Evolutionary conservation across 768 basidiomycete species (phyloP).

Genomic region (Macrolepiota albuminosa): DNA sequence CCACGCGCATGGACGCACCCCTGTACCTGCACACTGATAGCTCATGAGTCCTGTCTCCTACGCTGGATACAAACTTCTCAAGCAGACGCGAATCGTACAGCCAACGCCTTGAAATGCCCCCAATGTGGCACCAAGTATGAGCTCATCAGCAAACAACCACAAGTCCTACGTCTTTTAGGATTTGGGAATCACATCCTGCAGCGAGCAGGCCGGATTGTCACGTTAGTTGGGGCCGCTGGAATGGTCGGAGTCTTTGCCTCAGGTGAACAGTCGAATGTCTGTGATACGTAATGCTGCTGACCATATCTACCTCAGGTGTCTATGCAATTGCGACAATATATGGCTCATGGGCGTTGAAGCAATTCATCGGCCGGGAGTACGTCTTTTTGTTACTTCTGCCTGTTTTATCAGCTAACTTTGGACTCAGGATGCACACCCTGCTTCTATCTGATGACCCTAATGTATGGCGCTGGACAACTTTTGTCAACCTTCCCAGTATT

Average conservation of each 20-base stretch:
- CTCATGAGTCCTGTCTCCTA: slow-evolving; percentile 75
- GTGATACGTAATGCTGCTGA: background rate
- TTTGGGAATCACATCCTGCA: slow-evolving; percentile 46
- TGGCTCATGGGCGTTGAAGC: slow-evolving; percentile 65
- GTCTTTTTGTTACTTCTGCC: slow-evolving; percentile 12
- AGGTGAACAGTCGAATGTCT: slow-evolving; percentile 36
- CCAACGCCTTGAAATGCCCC: slow-evolving; percentile 75
- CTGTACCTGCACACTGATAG: slow-evolving; percentile 74
- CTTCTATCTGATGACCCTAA: slow-evolving; percentile 64
- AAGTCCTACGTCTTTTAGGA: slow-evolving; percentile 45
- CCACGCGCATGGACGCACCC: slow-evolving; percentile 72
- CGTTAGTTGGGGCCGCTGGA: slow-evolving; percentile 43
- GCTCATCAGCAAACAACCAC: slow-evolving; percentile 60
- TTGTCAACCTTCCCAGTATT: slow-evolving; percentile 68
- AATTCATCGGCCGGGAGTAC: slow-evolving; percentile 68
- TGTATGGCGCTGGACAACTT: slow-evolving; percentile 76
- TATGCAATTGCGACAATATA: slow-evolving; percentile 56
- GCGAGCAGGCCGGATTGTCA: slow-evolving; percentile 46
- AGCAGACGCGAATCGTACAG: slow-evolving; percentile 43
- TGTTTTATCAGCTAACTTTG: background rate
- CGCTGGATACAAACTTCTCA: slow-evolving; percentile 78
- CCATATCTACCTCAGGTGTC: slow-evolving; percentile 23
- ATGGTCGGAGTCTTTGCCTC: slow-evolving; percentile 53
- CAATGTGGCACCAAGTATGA: slow-evolving; percentile 69
- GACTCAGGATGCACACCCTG: slow-evolving; percentile 53